phyloP scores from a whole-genome alignment of 805 yeast genomes.

The Wickerhamiella slavikovae region DNA sequence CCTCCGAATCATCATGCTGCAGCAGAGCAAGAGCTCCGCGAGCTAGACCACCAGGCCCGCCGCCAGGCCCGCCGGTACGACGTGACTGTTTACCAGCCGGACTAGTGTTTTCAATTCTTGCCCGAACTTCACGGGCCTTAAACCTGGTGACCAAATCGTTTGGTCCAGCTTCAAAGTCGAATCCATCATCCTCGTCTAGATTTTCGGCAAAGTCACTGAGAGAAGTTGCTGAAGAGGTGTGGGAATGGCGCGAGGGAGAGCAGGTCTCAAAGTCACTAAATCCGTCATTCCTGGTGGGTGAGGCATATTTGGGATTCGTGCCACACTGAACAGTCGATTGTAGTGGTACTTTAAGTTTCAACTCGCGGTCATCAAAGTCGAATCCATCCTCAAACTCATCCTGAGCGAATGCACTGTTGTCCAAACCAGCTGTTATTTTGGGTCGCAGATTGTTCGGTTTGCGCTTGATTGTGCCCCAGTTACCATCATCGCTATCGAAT shows the following conservation, averaged over 20 bases:
- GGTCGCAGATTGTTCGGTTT: neutral
- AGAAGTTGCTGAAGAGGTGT: conserved; percentile 6
- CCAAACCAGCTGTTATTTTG: neutral
- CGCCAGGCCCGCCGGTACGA: neutral
- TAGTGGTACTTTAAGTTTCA: too few relatives aligned
- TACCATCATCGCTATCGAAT: neutral
- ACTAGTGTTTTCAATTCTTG: conserved; percentile 3
- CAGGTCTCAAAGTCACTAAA: conserved; percentile 5
- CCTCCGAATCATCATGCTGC: neutral
- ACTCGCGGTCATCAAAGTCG: neutral
- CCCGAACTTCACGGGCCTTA: conserved; percentile 6
- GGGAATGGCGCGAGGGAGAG: conserved; percentile 9
- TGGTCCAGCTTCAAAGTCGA: conserved; percentile 4
- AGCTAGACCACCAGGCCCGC: too few relatives aligned
- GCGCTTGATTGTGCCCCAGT: neutral
- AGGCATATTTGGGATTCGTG: neutral
- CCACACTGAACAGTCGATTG: too few relatives aligned
- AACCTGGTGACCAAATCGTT: conserved; percentile 6
- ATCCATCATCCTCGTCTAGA: conserved; percentile 9
- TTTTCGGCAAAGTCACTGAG: conserved; percentile 6
- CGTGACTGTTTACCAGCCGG: neutral
- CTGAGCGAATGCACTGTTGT: neutral
- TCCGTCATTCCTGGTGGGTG: neutral
- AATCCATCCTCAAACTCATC: neutral
- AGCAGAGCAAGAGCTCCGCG: neutral